Evolutionary conservation across 306 rosid species (phyloP), one percentile per base, ranked within the genome.

Genomic region (Vigna radiata): DNA sequence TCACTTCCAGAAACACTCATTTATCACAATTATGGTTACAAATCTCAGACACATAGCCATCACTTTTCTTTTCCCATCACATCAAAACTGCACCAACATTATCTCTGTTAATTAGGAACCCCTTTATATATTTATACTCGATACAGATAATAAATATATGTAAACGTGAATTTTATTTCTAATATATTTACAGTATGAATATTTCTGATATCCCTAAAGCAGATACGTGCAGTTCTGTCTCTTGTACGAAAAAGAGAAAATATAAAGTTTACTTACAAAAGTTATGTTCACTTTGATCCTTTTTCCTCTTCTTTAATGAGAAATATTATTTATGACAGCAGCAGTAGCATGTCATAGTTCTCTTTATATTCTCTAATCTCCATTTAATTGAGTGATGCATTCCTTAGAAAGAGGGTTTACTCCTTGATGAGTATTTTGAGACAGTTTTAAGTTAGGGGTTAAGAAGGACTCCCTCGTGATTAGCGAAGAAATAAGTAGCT

Each of bases 311-410:
- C 53, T 73, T 2, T 82, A 78, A 49, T 84, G 72, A 76, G 67
- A 74, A 75, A 72, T 73, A 31, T 78, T 78, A 77, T 73, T 18
- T 11, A 72, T 70, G 83, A 76, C 91, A 79, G 69, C 59, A 80
- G 84, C 77, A 37, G 80, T 64, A 81, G 43, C 72, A 54, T 43
- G 37, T 77, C 70, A 55, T 73, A 23, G 65, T 39, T 70, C 74
- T 58, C 75, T 39, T 1, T 0, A 5, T 33, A 33, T 33, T 4
- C 37, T 29, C 31, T 29, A 0, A 0, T 29, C 31, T 29, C 5
- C 0, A 33, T 68, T 73, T 68, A 77, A 71, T 85, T 78, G 72
- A 79, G 62, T 68, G 81, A 80, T 78, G 76, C 36, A 25, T 84
- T 76, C 73, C 76, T 61, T 78, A 52, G 8, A 48, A 37, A 43